Percentiles rank a stretch among this genome's conserved stretches.
These are phyloP conservation scores for Paecilomyces variotii DNA, from an alignment of 2,329 filamentous ascomycete genomes.

Conservation along the genomic window DNA sequence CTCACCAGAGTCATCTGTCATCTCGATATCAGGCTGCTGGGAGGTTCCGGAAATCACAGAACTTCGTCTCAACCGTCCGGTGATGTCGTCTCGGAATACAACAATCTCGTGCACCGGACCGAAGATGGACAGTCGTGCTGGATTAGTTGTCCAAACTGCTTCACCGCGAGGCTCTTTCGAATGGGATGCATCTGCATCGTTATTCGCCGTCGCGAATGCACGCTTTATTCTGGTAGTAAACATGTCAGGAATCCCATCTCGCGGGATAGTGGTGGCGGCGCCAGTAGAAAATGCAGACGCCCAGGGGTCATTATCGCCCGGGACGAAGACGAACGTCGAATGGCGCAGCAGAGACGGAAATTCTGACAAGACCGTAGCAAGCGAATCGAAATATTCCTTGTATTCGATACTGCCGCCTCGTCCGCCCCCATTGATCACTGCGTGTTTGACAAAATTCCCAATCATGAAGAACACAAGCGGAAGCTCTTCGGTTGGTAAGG, in stretches of 20 bases:
- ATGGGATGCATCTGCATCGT: conserved; percentile 51
- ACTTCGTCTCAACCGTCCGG: conserved; percentile 66
- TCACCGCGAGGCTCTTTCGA: conserved; percentile 55
- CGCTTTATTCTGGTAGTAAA: conserved; percentile 84
- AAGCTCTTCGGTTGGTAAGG: conserved; percentile 53
- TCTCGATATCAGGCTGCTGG: conserved; percentile 11
- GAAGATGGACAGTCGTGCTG: conserved; percentile 72
- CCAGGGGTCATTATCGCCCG: conserved; percentile 98
- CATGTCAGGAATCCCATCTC: conserved; percentile 63
- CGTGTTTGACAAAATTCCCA: conserved; percentile 67
- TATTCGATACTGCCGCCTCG: conserved; percentile 84
- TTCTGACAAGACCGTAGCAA: conserved; percentile 74
- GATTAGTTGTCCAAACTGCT: conserved; percentile 83
- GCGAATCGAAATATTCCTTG: conserved; percentile 88
- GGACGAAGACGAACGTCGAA: conserved; percentile 84
- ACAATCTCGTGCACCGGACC: conserved; percentile 82
- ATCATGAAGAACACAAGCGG: conserved; percentile 76
- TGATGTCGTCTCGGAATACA: conserved; percentile 79
- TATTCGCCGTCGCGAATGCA: conserved; percentile 69
- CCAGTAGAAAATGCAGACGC: conserved; percentile 63
- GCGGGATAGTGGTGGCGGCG: conserved; percentile 39
- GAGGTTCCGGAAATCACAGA: conserved; percentile 59
- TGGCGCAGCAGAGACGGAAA: conserved; percentile 71
- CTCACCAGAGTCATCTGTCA: conserved; percentile 17
- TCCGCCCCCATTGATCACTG: conserved; percentile 56